Evolutionary conservation across 2,329 filamentous ascomycete genomes (phyloP), one percentile per base, ranked within the genome.

Genomic region (Delphinella strobiligena): DNA sequence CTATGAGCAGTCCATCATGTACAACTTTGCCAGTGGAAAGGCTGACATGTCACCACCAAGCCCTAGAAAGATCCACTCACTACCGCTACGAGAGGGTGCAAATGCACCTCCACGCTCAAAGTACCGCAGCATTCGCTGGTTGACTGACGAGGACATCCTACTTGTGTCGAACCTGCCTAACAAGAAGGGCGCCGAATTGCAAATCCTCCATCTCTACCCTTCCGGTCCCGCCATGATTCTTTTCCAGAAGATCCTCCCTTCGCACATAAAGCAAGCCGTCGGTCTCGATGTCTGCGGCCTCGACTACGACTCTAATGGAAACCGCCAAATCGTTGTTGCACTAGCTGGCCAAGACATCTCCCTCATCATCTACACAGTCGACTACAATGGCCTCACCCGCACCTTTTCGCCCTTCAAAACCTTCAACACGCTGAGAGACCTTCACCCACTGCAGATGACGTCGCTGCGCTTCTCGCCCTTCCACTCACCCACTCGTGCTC

Each of bases 341-440:
- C 76, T 93, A 11, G 82, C 83, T 2, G 81, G 80, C 7, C 81
- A 82, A 50, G 83, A 93, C 57, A 77, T 78, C 44, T 86, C 84
- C 9, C 79, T 94, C 47, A 75, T 75, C 4, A 64, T 94, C 19
- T 82, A 80, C 59, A 88, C 84, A 0, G 64, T 93, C 42, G 82
- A 93, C 47, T 82, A 85, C 54, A 56, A 82, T 51, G 60, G 63
- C 5, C 53, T 54, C 3, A 59, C 58, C 2, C 64, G 63, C 44
- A 64, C 60, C 2, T 63, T 71, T 48, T 61, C 65, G 31, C 58
- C 60, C 5, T 64, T 78, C 52, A 60, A 61, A 31, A 54, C 57
- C 5, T 75, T 71, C 51, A 64, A 67, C 8, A 68, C 64, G 14
- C 61, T 78, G 10, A 61, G 61, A 17, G 63, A 74, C 38, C 73